phyloP scores from a whole-genome alignment of 202 grass and related monocot species.

The Saccharum hybrid region DNA sequence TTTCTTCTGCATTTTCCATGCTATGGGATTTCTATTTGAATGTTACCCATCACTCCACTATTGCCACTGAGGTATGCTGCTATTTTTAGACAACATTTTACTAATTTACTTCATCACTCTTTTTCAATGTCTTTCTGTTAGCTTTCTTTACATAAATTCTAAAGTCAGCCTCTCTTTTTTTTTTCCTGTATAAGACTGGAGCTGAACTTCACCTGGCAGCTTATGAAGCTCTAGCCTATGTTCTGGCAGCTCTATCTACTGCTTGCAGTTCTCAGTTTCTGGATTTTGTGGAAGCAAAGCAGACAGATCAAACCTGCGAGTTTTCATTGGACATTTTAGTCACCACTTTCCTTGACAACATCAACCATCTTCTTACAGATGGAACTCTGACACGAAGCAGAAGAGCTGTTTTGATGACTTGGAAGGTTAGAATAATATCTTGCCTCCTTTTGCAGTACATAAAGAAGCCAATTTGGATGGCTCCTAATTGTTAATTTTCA shows the following conservation, averaged over 20 bases:
- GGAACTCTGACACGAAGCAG: slow-evolving; percentile 86
- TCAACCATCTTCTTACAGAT: slow-evolving; percentile 77
- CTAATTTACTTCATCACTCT: slow-evolving; percentile 8
- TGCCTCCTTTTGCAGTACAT: slow-evolving; percentile 6
- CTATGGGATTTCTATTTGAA: slow-evolving; percentile 83
- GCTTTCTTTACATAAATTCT: slow-evolving; percentile 44
- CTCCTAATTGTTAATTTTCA: slow-evolving; percentile 56
- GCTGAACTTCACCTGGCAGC: slow-evolving; percentile 82
- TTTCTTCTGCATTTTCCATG: slow-evolving; percentile 66
- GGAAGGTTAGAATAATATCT: slow-evolving; percentile 68
- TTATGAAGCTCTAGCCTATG: slow-evolving; percentile 79
- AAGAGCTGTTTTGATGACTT: slow-evolving; percentile 86
- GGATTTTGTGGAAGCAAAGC: slow-evolving; percentile 49
- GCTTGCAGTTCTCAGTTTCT: slow-evolving; percentile 43
- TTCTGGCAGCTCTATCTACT: slow-evolving; percentile 62
- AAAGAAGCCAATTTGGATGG: slow-evolving; percentile 31
- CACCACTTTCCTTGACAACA: slow-evolving; percentile 65
- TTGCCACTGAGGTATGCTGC: slow-evolving; percentile 65
- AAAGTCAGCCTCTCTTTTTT: slow-evolving; percentile 26
- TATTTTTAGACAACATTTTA: slow-evolving; percentile 38
- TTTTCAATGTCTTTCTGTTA: slow-evolving; percentile 17
- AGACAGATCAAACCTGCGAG: slow-evolving; percentile 43
- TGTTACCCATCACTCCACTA: slow-evolving; percentile 67
- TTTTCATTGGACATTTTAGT: slow-evolving; percentile 67
- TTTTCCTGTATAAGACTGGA: slow-evolving; percentile 58